Base-by-base conservation (phyloP, 495 filamentous ascomycete genomes). In the Letharia columbiana region DNA sequence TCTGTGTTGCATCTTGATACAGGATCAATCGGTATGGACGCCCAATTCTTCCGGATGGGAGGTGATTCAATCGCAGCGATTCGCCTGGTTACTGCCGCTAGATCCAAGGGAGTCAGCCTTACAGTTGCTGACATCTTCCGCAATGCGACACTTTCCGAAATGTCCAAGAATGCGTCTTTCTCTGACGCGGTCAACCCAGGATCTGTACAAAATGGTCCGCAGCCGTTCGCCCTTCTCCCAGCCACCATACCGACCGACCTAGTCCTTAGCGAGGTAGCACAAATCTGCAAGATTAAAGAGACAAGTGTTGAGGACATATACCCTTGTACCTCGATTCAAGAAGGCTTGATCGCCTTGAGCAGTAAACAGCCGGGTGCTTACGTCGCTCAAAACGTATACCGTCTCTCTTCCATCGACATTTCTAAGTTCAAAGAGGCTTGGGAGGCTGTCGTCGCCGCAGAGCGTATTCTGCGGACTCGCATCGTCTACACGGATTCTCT, bases 251-350 rank as follows among this genome's bases (percentile, higher is more conserved):
- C 66, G 17, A 41, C 44, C 4, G 62, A 52, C 10, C 52, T 60
- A 18, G 45, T 68, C 23, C 23, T 68, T 37, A 40, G 60, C n/a
- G 63, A 73, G 44, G 67, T 69, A 13, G 60, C 73, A 8, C 47
- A 31, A 2, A 28, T 68, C 18, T 74, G 70, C 41, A 61, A 66
- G 17, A 64, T 75, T 33, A 52, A 74, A 4, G 56, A 64, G 9
- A 64, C 67, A 15, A 52, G 20, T 0, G 72, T 87, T 35, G 50
- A 66, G 15, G 81, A 91, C 71, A 73, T 87, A 0, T 91, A 88
- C 65, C 87, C 87, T 12, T 90, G 87, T 77, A 89, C 85, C 11
- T 82, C 88, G 12, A 75, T 90, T 3, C 89, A 92, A 73, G 88
- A 88, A 69, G 87, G 86, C 3, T 77, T 91, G n/a, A 77, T 89